Evolutionary conservation across 306 rosid genomes (phyloP), one percentile per base, ranked within the genome.

Genomic region (Citrullus mucosospermus): DNA sequence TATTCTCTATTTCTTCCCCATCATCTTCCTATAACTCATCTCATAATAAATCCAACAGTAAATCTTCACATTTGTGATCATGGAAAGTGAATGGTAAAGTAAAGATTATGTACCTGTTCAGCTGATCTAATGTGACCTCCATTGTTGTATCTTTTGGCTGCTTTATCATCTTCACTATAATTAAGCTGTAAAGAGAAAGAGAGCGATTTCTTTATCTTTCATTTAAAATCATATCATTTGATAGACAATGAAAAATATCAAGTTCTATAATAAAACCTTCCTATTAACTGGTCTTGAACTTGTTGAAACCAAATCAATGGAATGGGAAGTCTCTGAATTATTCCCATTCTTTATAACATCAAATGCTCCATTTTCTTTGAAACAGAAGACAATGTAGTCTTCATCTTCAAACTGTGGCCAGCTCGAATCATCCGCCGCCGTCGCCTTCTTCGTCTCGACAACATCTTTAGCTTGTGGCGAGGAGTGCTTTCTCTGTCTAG

Each of bases 331-430:
- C n/a, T 79, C 80, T 20, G 81, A 6, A 54, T 81, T 82, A 48
- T 81, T 80, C 46, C 70, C 78, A 57, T 85, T 83, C 76, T 81
- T 86, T 70, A 88, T 80, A 20, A 86, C 86, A 51, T 89, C 92
- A 30, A 92, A 81, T 36, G 83, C 68, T 36, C 85, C 91, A 78
- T 91, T 87, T 20, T 89, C 91, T 80, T 80, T 76, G 53, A 91
- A 89, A 80, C 88, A 83, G 78, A 91, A 89, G 25, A 85, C 91
- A 6, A 91, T 93, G 43, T 82, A 93, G 66, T 89, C 90, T 13
- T 81, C 82, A 39, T 90, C 90, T 59, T 86, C 9, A 13, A 81
- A 86, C 25, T 80, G 85, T 62, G 87, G 84, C 84, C 85, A 79
- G 51, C 76, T 84, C 20, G 91, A 85, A 63, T 80, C 66, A 39